Conservation (phyloP, 441 rosid genomes). For the Francoa sonchifolia region DNA sequence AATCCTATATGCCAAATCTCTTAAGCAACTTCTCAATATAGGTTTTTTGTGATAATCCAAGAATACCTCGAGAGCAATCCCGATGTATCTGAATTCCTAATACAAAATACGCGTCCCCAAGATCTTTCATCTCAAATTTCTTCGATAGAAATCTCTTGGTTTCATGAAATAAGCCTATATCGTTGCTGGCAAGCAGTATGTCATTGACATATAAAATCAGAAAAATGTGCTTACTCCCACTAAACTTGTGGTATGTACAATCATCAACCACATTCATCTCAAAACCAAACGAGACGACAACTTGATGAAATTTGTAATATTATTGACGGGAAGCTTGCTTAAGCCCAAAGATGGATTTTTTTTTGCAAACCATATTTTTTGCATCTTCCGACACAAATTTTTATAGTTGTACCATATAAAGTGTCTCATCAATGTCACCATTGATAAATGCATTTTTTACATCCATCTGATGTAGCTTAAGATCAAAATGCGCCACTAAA, state of each 20-base stretch:
- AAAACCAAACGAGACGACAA: neutral
- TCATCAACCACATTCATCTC: neutral
- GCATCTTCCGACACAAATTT: no score
- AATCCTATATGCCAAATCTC: neutral
- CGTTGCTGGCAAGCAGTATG: no score
- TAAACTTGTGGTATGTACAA: neutral
- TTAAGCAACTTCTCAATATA: neutral
- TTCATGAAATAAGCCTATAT: no score
- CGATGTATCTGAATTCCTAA: constrained; percentile 1
- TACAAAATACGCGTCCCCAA: neutral
- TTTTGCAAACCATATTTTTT: no score
- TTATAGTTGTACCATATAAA: no score
- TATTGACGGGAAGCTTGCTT: constrained; percentile 1
- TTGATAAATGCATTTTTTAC: no score
- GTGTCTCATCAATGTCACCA: no score
- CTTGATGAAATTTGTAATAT: neutral
- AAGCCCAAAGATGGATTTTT: neutral
- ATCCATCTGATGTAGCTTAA: no score
- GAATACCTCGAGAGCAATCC: no score
- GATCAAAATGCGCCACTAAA: no score
- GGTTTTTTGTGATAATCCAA: neutral
- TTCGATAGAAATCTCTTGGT: neutral
- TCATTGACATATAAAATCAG: no score
- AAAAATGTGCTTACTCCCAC: no score
- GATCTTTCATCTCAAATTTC: neutral